phyloP scores from a whole-genome alignment of 108 stramenopile species.

The Nitzschia palea region DNA sequence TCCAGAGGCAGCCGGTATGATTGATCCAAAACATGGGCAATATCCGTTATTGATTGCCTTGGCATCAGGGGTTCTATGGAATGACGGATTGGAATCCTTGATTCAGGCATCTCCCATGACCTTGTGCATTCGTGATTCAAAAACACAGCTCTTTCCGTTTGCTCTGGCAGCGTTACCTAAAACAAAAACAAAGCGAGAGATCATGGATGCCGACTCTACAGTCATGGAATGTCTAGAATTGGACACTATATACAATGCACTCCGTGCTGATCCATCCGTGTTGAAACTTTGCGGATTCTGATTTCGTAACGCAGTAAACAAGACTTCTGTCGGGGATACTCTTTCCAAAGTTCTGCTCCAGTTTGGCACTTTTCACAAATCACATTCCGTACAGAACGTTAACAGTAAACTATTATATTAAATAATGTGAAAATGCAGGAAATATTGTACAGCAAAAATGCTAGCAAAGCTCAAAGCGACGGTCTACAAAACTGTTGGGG shows the following conservation, averaged over 20 bases:
- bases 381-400: too few species aligned
- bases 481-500: too few species aligned
- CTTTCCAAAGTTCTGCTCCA: too few species aligned
- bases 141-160: conserved; percentile 29
- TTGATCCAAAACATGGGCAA: conserved; percentile 15
- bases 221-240: neutral
- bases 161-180: conserved; percentile 18
- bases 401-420: too few species aligned
- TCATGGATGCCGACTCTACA: neutral
- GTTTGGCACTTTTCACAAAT: too few species aligned
- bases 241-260: conserved; percentile 10
- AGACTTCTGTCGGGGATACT: too few species aligned
- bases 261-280: conserved; percentile 16
- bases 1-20: neutral
- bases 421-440: too few species aligned
- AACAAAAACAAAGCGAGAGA: neutral
- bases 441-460: too few species aligned
- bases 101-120: conserved; percentile 18
- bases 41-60: conserved; percentile 60
- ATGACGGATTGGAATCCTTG: conserved; percentile 20
- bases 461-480: too few species aligned
- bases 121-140: conserved; percentile 14
- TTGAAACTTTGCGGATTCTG: conserved; percentile 13
- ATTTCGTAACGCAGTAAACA: too few species aligned
- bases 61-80: conserved; percentile 36